These are phyloP conservation scores for Heliocybe sulcata DNA, from an alignment of 1,284 basidiomycete species.

Conservation along the genomic window DNA sequence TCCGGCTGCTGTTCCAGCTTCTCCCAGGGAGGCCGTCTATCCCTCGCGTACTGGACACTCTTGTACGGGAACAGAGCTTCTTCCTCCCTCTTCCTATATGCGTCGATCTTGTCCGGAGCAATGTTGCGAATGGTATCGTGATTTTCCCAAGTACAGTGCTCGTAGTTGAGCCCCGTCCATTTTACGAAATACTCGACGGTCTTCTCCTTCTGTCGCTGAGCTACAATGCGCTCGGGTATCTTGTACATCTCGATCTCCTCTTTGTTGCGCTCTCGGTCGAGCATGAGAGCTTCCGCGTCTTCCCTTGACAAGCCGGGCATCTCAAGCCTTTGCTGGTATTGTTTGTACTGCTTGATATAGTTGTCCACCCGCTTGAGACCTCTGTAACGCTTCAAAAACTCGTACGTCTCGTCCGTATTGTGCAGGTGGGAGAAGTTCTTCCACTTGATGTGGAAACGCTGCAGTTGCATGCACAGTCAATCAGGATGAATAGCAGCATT, in stretches of 20 bases:
- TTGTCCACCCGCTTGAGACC: conserved; percentile 98
- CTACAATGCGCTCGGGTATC: conserved; percentile 88
- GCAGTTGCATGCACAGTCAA: conserved; percentile 4
- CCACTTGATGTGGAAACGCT: conserved; percentile 97
- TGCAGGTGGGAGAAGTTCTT: conserved; percentile 91
- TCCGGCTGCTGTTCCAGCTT: conserved; percentile 90
- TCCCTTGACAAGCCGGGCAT: conserved; percentile 74
- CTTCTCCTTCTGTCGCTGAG: conserved; percentile 70
- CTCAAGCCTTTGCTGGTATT: conserved; percentile 66
- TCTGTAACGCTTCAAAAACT: conserved; percentile 89
- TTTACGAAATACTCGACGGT: conserved; percentile 93
- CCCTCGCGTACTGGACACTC: conserved; percentile 63
- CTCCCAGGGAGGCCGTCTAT: conserved; percentile 75
- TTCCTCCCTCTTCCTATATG: conserved; percentile 73
- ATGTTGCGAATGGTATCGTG: conserved; percentile 75
- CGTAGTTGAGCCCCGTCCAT: conserved; percentile 93
- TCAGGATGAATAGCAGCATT: conserved; percentile 6
- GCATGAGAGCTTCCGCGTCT: conserved; percentile 83
- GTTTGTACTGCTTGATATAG: conserved; percentile 87
- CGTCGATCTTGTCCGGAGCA: conserved; percentile 72
- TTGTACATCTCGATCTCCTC: conserved; percentile 90
- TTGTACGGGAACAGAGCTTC: conserved; percentile 85
- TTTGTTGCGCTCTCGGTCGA: conserved; percentile 86
- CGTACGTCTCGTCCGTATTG: conserved; percentile 96
- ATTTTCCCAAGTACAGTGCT: conserved; percentile 95